Evolutionary conservation across 2,329 filamentous ascomycete genomes (phyloP).

Genomic region (Microdochium bolleyi): DNA sequence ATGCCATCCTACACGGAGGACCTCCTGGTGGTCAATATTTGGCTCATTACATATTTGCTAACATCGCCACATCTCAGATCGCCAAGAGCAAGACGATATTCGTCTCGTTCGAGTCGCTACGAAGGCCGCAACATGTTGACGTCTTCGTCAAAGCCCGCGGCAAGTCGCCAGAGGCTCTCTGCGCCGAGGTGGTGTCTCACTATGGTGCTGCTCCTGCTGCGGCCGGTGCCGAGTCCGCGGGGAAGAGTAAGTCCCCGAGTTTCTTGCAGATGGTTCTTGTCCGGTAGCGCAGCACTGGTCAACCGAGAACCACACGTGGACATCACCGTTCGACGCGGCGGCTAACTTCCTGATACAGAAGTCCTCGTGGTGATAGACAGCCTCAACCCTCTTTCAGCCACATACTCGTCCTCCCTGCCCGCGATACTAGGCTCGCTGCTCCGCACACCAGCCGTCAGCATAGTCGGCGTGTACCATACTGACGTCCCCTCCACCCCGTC

Average conservation of each 20-base stretch:
- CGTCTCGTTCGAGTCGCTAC: slow-evolving; percentile 69
- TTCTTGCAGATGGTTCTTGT: no score
- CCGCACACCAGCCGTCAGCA: slow-evolving; percentile 58
- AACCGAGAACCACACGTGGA: no score
- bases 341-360: no score
- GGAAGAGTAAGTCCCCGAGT: not conserved
- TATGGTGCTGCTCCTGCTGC: slow-evolving; percentile 30
- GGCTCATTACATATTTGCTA: no score
- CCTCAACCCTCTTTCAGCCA: slow-evolving; percentile 57
- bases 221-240: slow-evolving; percentile 3
- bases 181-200: slow-evolving; percentile 50
- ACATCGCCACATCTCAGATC: slow-evolving; percentile 29
- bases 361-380: slow-evolving; percentile 74
- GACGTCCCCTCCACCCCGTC: slow-evolving; percentile 57
- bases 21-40: no score
- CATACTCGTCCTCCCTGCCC: slow-evolving; percentile 48
- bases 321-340: no score
- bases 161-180: slow-evolving; percentile 48
- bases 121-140: slow-evolving; percentile 56
- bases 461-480: slow-evolving; percentile 74
- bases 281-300: no score
- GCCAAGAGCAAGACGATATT: slow-evolving; percentile 65
- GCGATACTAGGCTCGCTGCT: slow-evolving; percentile 63
- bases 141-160: slow-evolving; percentile 57
- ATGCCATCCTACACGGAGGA: not conserved